Evolutionary conservation across 345 rosid genomes (phyloP).

Genomic region (Angophora floribunda): DNA sequence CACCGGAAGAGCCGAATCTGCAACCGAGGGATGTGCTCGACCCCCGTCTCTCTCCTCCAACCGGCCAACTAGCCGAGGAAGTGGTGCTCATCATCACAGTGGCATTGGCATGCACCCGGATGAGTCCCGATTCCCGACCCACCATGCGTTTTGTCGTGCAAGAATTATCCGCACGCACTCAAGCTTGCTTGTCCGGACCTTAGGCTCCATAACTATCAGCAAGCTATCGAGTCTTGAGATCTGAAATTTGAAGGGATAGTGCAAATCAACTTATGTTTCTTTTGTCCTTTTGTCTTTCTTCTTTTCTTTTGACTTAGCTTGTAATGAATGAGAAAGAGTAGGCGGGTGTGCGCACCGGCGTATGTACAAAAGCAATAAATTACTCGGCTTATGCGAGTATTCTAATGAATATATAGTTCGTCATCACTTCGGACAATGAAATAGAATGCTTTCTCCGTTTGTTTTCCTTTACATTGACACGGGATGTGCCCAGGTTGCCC

Average conservation of each 20-base stretch:
- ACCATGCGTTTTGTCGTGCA: slow-evolving; percentile 43
- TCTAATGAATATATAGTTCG: no score
- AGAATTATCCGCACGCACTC: slow-evolving; percentile 31
- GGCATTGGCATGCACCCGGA: slow-evolving; percentile 32
- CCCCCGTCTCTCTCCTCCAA: slow-evolving; percentile 30
- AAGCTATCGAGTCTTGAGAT: slow-evolving; percentile 10
- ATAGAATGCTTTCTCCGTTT: no score
- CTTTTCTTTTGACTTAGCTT: no score
- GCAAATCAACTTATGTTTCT: background rate
- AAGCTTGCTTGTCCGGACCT: slow-evolving; percentile 5
- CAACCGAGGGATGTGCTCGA: slow-evolving; percentile 34
- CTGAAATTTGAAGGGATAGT: background rate
- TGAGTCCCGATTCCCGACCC: slow-evolving; percentile 32
- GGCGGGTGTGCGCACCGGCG: background rate
- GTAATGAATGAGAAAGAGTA: no score
- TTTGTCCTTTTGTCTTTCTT: no score
- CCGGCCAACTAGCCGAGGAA: slow-evolving; percentile 29
- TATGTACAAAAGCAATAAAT: no score
- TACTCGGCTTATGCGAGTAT: no score
- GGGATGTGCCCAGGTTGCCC: no score
- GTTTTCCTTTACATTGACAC: no score
- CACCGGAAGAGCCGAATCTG: slow-evolving; percentile 2
- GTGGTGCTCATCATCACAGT: slow-evolving; percentile 22
- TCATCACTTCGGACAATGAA: no score
- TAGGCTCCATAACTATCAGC: slow-evolving; percentile 14